Conservation (phyloP, 108 stramenopile species). For the Parmales sp. region DNA sequence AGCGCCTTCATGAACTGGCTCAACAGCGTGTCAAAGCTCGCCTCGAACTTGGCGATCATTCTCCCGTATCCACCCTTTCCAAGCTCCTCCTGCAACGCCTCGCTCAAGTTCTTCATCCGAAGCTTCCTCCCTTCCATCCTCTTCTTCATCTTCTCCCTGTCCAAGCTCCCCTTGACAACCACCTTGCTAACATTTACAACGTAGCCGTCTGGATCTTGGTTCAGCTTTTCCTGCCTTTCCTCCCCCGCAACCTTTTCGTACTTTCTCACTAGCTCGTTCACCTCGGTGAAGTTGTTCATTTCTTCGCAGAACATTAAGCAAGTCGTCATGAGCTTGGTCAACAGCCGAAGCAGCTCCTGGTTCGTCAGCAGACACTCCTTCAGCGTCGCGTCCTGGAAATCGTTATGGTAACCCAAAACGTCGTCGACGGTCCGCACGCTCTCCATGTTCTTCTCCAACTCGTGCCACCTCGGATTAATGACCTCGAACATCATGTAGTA, state of each 20-base stretch:
- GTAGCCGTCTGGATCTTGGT: conserved; percentile 19
- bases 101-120: conserved; percentile 16
- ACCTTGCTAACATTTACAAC: conserved; percentile 17
- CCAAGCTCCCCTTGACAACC: not conserved
- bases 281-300: conserved; percentile 38
- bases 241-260: conserved; percentile 21
- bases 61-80: conserved; percentile 51
- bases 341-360: conserved; percentile 50
- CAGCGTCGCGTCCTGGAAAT: conserved; percentile 70
- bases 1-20: conserved; percentile 61
- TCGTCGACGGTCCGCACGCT: conserved; percentile 69
- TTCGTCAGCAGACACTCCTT: conserved; percentile 88
- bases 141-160: conserved; percentile 11
- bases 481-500: conserved; percentile 97
- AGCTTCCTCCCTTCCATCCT: not conserved
- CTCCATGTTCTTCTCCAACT: conserved; percentile 45
- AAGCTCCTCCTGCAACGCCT: conserved; percentile 50
- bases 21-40: conserved; percentile 60
- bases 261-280: conserved; percentile 12
- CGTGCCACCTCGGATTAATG: conserved; percentile 79
- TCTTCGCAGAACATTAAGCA: conserved; percentile 67
- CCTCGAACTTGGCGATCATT: conserved; percentile 63
- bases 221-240: conserved; percentile 21
- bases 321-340: conserved; percentile 66
- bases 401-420: conserved; percentile 62